Percentiles rank a stretch among this genome's conserved stretches.
Evolutionary conservation across 1,284 basidiomycete genomes (phyloP).

Genomic region (Puccinia novopanici): DNA sequence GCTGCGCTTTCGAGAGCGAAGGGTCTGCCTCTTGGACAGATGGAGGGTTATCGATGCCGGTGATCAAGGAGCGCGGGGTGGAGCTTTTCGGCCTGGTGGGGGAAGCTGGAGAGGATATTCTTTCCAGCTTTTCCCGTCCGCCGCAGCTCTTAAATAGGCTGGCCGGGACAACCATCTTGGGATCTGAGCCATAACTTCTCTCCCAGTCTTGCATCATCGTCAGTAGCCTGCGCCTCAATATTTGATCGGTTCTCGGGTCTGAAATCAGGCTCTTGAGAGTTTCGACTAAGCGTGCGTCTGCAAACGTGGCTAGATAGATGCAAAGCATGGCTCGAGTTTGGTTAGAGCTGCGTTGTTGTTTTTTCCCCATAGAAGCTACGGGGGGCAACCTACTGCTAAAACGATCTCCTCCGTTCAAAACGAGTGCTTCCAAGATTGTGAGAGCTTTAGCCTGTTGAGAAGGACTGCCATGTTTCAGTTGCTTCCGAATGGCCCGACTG

Average conservation of each 20-base stretch:
- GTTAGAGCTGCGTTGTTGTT: not conserved
- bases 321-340: not conserved
- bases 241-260: not conserved
- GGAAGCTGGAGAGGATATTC: not conserved
- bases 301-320: conserved; percentile 14
- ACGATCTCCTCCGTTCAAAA: conserved; percentile 26
- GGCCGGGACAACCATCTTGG: not conserved
- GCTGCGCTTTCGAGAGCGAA: not conserved
- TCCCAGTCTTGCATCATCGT: conserved; percentile 19
- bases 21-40: not conserved
- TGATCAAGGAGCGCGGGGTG: not conserved
- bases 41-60: not conserved
- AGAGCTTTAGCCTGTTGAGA: conserved; percentile 21
- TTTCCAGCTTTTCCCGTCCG: not conserved
- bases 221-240: conserved; percentile 16
- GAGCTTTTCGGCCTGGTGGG: not conserved
- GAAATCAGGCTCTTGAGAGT: conserved; percentile 11
- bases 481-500: conserved; percentile 40
- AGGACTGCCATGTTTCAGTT: conserved; percentile 35
- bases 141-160: conserved; percentile 18
- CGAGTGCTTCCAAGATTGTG: conserved; percentile 22
- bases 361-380: not conserved
- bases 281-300: conserved; percentile 18
- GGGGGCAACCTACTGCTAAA: not conserved
- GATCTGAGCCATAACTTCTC: conserved; percentile 18